Base-by-base conservation (phyloP, 192 early-diverging fungal species). In the Backusella tuberculispora region DNA sequence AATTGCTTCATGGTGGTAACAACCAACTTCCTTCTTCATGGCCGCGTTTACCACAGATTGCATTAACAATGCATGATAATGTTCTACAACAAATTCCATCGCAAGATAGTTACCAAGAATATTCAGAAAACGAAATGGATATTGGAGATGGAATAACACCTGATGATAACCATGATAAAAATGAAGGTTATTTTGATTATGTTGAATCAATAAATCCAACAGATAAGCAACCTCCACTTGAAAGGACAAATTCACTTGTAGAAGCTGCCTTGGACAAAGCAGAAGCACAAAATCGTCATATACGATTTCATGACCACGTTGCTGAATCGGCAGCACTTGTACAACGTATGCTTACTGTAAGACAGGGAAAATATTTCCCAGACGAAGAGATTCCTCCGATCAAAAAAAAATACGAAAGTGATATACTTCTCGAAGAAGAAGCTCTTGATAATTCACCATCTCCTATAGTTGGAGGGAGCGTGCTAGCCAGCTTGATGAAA, bases 261-360 rank as follows among this genome's bases (percentile, higher is more conserved):
- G 68, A 75, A 46, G 78, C 73, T 14, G 68, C 73, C 10, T 10
- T 79, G 26, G 73, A 74, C 5, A 68, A 79, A 17, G 67, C 67
- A 34, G 73, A 75, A 6, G 73, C 67, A 5, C 46, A 47, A n/a
- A 73, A 79, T 42, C 73, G 78, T 6, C 78, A 79, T 72, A 63
- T 46, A 21, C 13, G 69, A 17, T 79, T 74, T 65, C 73, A 64
- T 47, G 68, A 79, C 46, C 78, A 75, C 53, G 45, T 79, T 4
- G 73, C 72, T 47, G 73, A 79, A 75, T 79, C 78, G 2, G 78
- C 78, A 9, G 78, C 78, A 21, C 45, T 79, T 21, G 78, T 79
- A 19, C 66, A 79, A 29, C 78, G 69, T 12, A 79, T 79, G 68
- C 44, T 79, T 34, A 69, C 45, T 17, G 19, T 45, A 42, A 29